phyloP scores from a whole-genome alignment of 1,284 basidiomycete genomes.

The Pseudozyma tsukubaensis region DNA sequence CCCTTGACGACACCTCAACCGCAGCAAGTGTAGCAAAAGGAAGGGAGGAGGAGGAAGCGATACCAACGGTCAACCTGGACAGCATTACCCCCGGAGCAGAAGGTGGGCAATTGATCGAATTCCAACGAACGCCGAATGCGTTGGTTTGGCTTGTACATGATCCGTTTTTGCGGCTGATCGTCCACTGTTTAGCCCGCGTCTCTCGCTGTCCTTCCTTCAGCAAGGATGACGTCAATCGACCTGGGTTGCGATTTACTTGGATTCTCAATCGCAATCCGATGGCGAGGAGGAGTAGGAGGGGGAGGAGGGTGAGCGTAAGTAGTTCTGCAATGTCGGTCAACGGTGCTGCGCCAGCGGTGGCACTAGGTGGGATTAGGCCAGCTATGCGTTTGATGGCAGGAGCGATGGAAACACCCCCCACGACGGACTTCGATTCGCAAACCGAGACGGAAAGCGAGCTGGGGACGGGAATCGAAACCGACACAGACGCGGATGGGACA shows the following conservation, averaged over 20 bases:
- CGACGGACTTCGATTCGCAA: constrained; percentile 49
- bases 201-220: constrained; percentile 55
- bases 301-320: constrained; percentile 25
- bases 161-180: constrained; percentile 51
- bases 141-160: constrained; percentile 59
- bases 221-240: constrained; percentile 38
- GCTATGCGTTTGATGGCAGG: background rate
- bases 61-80: constrained; percentile 15
- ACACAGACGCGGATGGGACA: background rate
- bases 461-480: background rate
- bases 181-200: constrained; percentile 62
- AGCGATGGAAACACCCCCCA: constrained; percentile 47
- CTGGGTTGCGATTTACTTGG: constrained; percentile 48
- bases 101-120: constrained; percentile 40
- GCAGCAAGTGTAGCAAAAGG: background rate
- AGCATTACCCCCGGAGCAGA: background rate
- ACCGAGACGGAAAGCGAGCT: constrained; percentile 32
- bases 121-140: constrained; percentile 55
- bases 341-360: background rate
- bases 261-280: constrained; percentile 59
- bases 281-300: constrained; percentile 29
- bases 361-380: background rate
- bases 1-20: background rate
- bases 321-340: constrained; percentile 11
- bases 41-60: background rate